phyloP scores from a whole-genome alignment of 2,329 filamentous ascomycete genomes.

The Beauveria sp. region DNA sequence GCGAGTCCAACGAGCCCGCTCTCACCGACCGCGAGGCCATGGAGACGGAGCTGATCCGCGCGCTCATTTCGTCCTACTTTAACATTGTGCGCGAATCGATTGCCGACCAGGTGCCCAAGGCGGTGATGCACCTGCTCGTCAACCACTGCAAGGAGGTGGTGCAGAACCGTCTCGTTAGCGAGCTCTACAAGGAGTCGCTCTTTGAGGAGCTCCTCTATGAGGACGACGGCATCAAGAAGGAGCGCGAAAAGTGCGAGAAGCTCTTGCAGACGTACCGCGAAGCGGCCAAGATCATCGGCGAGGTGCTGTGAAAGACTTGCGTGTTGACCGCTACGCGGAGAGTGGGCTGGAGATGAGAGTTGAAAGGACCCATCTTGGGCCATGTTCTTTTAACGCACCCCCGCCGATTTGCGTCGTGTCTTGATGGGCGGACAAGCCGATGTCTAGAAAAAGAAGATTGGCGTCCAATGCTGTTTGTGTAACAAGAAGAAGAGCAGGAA shows the following conservation, averaged over 20 bases:
- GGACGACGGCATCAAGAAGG: constrained; percentile 94
- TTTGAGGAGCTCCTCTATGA: constrained; percentile 95
- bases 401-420: neutral
- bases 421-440: neutral
- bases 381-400: neutral
- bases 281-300: constrained; percentile 95
- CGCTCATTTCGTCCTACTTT: constrained; percentile 96
- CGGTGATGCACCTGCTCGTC: constrained; percentile 96
- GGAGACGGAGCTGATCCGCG: constrained; percentile 94
- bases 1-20: constrained; percentile 65
- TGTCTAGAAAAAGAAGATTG: neutral
- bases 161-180: constrained; percentile 91
- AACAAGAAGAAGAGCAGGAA: neutral
- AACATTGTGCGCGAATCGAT: constrained; percentile 99
- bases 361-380: neutral
- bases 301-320: constrained; percentile 60
- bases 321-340: neutral
- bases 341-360: neutral
- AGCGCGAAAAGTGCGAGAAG: constrained; percentile 97
- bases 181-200: constrained; percentile 84
- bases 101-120: constrained; percentile 96
- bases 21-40: constrained; percentile 93
- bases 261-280: constrained; percentile 92
- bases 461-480: neutral
- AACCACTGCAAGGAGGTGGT: constrained; percentile 98